phyloP scores from a whole-genome alignment of 2,329 filamentous ascomycete species.

The Chrysosporium keratinophilum region DNA sequence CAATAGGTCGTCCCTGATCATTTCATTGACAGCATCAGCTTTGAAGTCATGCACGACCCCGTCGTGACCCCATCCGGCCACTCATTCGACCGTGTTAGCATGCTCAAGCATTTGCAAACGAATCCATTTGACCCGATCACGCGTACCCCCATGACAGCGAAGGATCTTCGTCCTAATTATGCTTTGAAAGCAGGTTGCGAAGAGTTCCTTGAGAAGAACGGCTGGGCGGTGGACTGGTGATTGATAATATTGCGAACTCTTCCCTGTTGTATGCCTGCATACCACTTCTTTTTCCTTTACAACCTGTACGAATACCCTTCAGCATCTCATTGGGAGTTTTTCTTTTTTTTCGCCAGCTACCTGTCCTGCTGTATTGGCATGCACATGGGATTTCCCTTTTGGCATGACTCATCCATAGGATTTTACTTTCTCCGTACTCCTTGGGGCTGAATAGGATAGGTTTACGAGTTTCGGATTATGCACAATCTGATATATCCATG shows the following conservation, averaged over 20 bases:
- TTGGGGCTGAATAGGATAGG: too few relatives aligned
- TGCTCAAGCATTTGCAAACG: conserved; percentile 74
- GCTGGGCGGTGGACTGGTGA: conserved; percentile 87
- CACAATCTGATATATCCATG: too few relatives aligned
- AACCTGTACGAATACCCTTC: not conserved
- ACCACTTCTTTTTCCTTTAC: not conserved
- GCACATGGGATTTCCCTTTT: not conserved
- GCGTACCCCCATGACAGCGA: conserved; percentile 56
- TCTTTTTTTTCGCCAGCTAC: not conserved
- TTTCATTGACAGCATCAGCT: conserved; percentile 41
- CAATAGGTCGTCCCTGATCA: conserved; percentile 39
- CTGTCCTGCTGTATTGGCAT: not conserved
- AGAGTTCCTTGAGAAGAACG: conserved; percentile 75
- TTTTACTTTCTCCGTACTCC: not conserved
- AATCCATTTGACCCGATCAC: conserved; percentile 73
- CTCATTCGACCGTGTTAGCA: conserved; percentile 76
- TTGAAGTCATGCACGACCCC: conserved; percentile 44
- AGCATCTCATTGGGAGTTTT: not conserved
- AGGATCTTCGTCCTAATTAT: conserved; percentile 71
- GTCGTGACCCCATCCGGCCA: conserved; percentile 62
- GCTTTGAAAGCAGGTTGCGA: conserved; percentile 71
- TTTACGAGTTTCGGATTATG: too few relatives aligned
- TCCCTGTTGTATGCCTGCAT: not conserved
- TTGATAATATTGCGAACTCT: not conserved
- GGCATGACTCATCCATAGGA: not conserved